Evolutionary conservation across 2,329 filamentous ascomycete species (phyloP), one percentile per base, ranked within the genome.

Genomic region (Colletotrichum gloeosporioides): DNA sequence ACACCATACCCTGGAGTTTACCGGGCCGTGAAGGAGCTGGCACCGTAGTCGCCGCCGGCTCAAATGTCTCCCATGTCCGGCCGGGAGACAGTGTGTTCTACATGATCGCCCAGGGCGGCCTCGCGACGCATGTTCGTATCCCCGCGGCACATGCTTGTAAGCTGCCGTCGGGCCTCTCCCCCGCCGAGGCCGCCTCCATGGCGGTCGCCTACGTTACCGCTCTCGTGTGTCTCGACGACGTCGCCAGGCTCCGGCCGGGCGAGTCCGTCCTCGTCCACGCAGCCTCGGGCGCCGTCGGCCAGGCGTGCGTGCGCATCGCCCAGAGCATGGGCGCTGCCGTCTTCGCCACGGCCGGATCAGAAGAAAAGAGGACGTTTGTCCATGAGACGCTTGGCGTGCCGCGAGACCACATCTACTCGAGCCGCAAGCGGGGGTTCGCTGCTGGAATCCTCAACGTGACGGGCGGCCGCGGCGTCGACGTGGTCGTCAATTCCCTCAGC

Each of bases 321-420:
- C 34, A 75, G 53, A 31, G 53, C 22, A 25, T 79, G 4, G 79
- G 78, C 12, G 53, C 53, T 3, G 78, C 81, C 2, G 79, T 86
- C 1, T 86, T 82, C 44, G 79, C 77, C 6, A 87, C 86, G 0
- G 85, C 84, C 6, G 80, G 82, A 1, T 81, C 80, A 6, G 63
- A 79, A 2, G 81, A 79, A n/a, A 87, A 87, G 79, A 80, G 80
- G 7, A 74, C 82, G 3, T 75, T 85, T 2, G 76, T 87, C 2
- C 2, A 29, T 7, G 53, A 57, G 2, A 57, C 0, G 4, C 27
- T 57, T 4, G 53, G 22, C 4, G 15, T 57, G 22, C 13, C 53
- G 8, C 22, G 15, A 3, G 53, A 57, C 1, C 53, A 57, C 4
- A 57, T 57, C 22, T 57, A 25, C 53, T 57, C 22, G 13, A 57